A percentile compares a stretch with the other conserved stretches of the same genome.
Evolutionary conservation across 371 early-diverging fungal genomes (phyloP).

Genomic region (Mucor irregularis): DNA sequence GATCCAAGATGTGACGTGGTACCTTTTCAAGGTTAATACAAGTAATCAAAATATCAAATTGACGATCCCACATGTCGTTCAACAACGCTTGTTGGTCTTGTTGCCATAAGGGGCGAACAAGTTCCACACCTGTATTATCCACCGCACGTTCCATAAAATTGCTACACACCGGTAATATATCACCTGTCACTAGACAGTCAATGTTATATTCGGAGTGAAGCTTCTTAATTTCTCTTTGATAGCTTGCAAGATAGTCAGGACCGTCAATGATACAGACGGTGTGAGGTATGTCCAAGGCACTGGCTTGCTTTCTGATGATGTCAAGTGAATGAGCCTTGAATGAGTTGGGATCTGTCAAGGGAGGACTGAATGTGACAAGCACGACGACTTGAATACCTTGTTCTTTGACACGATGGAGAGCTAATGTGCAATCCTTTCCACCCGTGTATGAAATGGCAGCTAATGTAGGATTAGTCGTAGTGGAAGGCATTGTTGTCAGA

Average conservation of each 20-base stretch:
- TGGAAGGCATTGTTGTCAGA: neutral
- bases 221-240: slow-evolving; percentile 38
- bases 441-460: slow-evolving; percentile 61
- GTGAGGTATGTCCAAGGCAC: slow-evolving; percentile 49
- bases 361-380: slow-evolving; percentile 56
- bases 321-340: slow-evolving; percentile 57
- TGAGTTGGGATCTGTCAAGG: slow-evolving; percentile 29
- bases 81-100: slow-evolving; percentile 36
- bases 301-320: slow-evolving; percentile 43
- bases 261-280: slow-evolving; percentile 38
- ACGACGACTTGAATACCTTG: slow-evolving; percentile 41
- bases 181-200: slow-evolving; percentile 55
- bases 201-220: slow-evolving; percentile 35
- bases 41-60: slow-evolving; percentile 46
- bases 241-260: slow-evolving; percentile 50
- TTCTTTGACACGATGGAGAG: slow-evolving; percentile 42
- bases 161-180: slow-evolving; percentile 58
- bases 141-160: slow-evolving; percentile 62
- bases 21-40: slow-evolving; percentile 45
- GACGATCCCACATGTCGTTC: slow-evolving; percentile 34
- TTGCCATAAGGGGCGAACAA: slow-evolving; percentile 60
- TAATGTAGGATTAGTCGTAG: neutral
- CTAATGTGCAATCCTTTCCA: slow-evolving; percentile 60
- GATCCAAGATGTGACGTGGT: neutral
- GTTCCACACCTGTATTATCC: slow-evolving; percentile 38